These are phyloP conservation scores for Tremella fuciformis DNA, from an alignment of 768 basidiomycete species.

Conservation along the genomic window DNA sequence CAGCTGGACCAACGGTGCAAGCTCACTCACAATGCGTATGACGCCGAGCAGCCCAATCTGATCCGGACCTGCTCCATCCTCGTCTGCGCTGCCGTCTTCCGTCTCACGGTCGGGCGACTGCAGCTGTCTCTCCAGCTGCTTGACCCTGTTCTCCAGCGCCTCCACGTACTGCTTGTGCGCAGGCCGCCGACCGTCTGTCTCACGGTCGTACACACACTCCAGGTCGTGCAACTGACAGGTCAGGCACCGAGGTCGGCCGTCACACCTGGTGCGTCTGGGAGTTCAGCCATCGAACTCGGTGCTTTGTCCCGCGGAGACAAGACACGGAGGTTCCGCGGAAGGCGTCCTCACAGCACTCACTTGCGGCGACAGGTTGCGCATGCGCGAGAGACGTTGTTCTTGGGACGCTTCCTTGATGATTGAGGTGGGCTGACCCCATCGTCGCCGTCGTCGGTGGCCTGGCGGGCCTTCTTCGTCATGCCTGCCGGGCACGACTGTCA, in stretches of 20 bases:
- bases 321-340: too few relatives aligned
- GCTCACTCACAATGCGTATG: not conserved
- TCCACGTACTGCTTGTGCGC: conserved; percentile 40
- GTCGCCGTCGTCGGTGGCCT: too few relatives aligned
- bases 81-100: too few relatives aligned
- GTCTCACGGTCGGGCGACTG: too few relatives aligned
- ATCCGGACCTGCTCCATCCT: too few relatives aligned
- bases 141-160: conserved; percentile 35
- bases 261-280: not conserved
- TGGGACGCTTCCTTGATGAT: not conserved
- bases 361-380: conserved; percentile 36
- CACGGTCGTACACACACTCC: conserved; percentile 40
- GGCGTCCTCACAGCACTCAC: conserved; percentile 4
- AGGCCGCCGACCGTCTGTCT: conserved; percentile 41
- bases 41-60: not conserved
- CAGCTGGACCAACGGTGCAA: not conserved
- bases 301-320: too few relatives aligned
- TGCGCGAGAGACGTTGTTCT: conserved; percentile 33
- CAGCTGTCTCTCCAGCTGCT: conserved; percentile 28
- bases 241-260: not conserved
- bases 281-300: too few relatives aligned
- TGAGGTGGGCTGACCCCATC: too few relatives aligned
- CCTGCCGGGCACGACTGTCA: too few relatives aligned
- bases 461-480: too few relatives aligned
- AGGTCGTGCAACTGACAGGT: conserved; percentile 2